Evolutionary conservation across 176 grass and related monocot species (phyloP).

Genomic region (Avena insularis): DNA sequence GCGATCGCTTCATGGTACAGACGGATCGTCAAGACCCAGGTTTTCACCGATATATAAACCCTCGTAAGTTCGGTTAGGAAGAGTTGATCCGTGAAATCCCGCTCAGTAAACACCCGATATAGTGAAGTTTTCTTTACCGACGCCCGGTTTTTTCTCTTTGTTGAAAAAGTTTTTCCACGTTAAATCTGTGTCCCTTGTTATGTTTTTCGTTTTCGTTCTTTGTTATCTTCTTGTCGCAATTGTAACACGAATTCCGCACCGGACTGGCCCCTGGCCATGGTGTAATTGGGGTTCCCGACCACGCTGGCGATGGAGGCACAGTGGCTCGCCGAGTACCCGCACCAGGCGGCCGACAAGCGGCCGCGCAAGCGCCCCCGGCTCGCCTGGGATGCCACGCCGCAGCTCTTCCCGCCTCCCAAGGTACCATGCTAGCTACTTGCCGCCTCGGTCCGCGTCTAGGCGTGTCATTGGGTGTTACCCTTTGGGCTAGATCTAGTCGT

Average conservation of each 20-base stretch:
- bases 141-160: too few relatives aligned
- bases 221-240: too few relatives aligned
- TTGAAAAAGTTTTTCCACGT: too few relatives aligned
- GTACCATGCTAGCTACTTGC: constrained; percentile 38
- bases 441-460: constrained; percentile 19
- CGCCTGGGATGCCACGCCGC: constrained; percentile 73
- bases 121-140: too few relatives aligned
- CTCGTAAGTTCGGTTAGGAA: too few relatives aligned
- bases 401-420: constrained; percentile 67
- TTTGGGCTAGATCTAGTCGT: constrained; percentile 37
- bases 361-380: constrained; percentile 82
- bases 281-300: constrained; percentile 36
- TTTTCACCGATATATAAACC: too few relatives aligned
- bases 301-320: constrained; percentile 75
- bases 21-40: too few relatives aligned
- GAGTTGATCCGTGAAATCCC: too few relatives aligned
- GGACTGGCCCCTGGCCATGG: constrained; percentile 34
- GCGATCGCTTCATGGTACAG: too few relatives aligned
- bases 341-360: constrained; percentile 68
- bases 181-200: too few relatives aligned
- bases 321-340: constrained; percentile 83
- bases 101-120: too few relatives aligned
- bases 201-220: too few relatives aligned
- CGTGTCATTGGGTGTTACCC: not conserved
- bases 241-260: not conserved